Conservation (phyloP, 768 basidiomycete genomes). For the Boletus reticulatus region DNA sequence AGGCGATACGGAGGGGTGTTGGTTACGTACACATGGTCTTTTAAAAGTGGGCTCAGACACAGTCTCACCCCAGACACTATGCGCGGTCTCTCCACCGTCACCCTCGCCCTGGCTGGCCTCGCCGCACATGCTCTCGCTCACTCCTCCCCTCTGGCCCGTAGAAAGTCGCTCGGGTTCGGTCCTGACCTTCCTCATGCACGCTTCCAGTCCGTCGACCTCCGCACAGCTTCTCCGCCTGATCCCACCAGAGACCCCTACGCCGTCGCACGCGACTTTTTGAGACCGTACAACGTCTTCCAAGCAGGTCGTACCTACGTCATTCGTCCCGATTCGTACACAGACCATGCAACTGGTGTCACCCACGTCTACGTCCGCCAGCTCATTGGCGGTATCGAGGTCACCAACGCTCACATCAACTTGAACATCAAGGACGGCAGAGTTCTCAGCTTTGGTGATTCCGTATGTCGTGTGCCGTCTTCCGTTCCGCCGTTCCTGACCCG, state of each 20-base stretch:
- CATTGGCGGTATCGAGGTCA: slow-evolving; percentile 83
- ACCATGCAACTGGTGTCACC: slow-evolving; percentile 79
- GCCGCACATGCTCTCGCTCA: slow-evolving; percentile 56
- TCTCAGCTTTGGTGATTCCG: slow-evolving; percentile 85
- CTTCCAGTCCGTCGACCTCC: slow-evolving; percentile 48
- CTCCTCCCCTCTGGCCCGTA: slow-evolving; percentile 31
- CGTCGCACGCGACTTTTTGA: slow-evolving; percentile 63
- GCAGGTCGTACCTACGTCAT: slow-evolving; percentile 50
- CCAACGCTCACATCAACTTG: slow-evolving; percentile 89
- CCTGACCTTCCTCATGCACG: slow-evolving; percentile 73
- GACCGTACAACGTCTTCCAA: slow-evolving; percentile 35
- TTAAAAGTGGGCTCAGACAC: slow-evolving; percentile 11
- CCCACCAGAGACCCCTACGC: slow-evolving; percentile 48
- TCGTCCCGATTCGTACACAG: slow-evolving; percentile 85
- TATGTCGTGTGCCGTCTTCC: slow-evolving; percentile 35
- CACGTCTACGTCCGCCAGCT: slow-evolving; percentile 88
- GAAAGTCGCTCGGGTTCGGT: slow-evolving; percentile 92
- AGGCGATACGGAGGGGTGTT: not conserved
- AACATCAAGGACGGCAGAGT: slow-evolving; percentile 85
- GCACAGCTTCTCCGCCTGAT: slow-evolving; percentile 37
- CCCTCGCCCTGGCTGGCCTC: slow-evolving; percentile 57
- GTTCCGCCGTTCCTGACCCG: slow-evolving; percentile 10
- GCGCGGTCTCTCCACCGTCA: slow-evolving; percentile 66
- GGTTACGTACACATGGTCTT: slow-evolving; percentile 17
- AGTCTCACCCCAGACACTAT: slow-evolving; percentile 32